A percentile compares a stretch with the other conserved stretches of the same genome.
These are phyloP conservation scores for Aspergillus sergii DNA, from an alignment of 2,329 filamentous ascomycete species.

Conservation along the genomic window DNA sequence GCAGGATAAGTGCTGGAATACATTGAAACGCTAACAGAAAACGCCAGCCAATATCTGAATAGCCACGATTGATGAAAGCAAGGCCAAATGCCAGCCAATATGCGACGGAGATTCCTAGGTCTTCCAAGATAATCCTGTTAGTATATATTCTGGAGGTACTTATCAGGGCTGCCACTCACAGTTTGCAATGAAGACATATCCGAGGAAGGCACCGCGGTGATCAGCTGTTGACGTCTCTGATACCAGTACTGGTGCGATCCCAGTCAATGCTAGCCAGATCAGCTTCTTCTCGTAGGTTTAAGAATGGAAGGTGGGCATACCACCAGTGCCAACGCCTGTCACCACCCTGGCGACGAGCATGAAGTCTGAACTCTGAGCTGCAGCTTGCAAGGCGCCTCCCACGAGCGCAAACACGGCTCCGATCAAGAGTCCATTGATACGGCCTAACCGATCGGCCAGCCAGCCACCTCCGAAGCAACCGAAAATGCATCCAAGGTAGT, in stretches of 20 bases:
- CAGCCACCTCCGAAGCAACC: slow-evolving; percentile 55
- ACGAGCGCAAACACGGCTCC: slow-evolving; percentile 52
- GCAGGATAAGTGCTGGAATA: slow-evolving; percentile 32
- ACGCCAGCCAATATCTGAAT: slow-evolving; percentile 38
- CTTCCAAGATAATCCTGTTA: slow-evolving; percentile 17
- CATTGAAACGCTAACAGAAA: slow-evolving; percentile 40
- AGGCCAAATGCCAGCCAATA: slow-evolving; percentile 42
- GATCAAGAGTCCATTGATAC: slow-evolving; percentile 54
- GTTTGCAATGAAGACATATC: slow-evolving; percentile 57
- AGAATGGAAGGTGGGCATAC: slow-evolving; percentile 16
- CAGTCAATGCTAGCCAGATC: slow-evolving; percentile 42
- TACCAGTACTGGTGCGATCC: slow-evolving; percentile 53
- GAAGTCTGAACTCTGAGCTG: slow-evolving; percentile 49
- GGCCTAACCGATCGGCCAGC: slow-evolving; percentile 55
- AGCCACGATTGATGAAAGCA: slow-evolving; percentile 35
- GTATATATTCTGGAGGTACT: too few species aligned
- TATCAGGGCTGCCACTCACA: slow-evolving; percentile 27
- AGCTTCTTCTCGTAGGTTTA: too few species aligned
- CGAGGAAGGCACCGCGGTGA: slow-evolving; percentile 51
- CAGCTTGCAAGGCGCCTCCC: slow-evolving; percentile 53
- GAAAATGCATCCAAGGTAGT: slow-evolving; percentile 57
- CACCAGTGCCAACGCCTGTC: slow-evolving; percentile 57
- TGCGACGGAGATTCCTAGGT: slow-evolving; percentile 50
- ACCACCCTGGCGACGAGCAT: slow-evolving; percentile 55
- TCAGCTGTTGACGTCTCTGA: slow-evolving; percentile 52